These are phyloP conservation scores for Trichomonas vaginalis DNA, from an alignment of 208 protist species.

Conservation along the genomic window DNA sequence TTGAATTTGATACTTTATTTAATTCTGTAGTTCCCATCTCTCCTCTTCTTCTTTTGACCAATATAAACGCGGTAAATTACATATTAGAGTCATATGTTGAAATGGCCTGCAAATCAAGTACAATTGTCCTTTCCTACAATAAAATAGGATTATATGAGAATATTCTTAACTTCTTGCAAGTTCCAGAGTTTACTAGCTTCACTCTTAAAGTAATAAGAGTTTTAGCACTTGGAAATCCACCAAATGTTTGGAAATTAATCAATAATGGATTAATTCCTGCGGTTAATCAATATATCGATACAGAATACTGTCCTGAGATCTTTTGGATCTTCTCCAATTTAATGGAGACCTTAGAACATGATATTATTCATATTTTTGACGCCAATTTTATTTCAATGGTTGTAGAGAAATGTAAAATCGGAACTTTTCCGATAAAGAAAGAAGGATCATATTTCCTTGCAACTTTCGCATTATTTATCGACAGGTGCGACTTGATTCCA, in stretches of 20 bases:
- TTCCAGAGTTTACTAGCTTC: not conserved
- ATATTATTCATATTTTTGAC: not conserved
- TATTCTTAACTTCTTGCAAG: not conserved
- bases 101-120: not conserved
- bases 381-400: not conserved
- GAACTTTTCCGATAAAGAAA: not conserved
- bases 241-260: not conserved
- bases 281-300: not conserved
- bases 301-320: not conserved
- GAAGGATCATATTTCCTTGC: not conserved
- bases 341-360: not conserved
- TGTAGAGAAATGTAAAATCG: not conserved
- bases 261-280: not conserved
- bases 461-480: not conserved
- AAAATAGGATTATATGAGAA: not conserved
- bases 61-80: not conserved
- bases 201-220: not conserved
- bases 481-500: not conserved
- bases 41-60: not conserved
- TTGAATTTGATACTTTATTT: not conserved
- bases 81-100: not conserved
- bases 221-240: not conserved
- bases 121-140: not conserved
- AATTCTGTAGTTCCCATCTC: not conserved
- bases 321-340: not conserved